Evolutionary conservation across 805 yeast genomes (phyloP).

Genomic region (Nakazawaea wickerhamii): DNA sequence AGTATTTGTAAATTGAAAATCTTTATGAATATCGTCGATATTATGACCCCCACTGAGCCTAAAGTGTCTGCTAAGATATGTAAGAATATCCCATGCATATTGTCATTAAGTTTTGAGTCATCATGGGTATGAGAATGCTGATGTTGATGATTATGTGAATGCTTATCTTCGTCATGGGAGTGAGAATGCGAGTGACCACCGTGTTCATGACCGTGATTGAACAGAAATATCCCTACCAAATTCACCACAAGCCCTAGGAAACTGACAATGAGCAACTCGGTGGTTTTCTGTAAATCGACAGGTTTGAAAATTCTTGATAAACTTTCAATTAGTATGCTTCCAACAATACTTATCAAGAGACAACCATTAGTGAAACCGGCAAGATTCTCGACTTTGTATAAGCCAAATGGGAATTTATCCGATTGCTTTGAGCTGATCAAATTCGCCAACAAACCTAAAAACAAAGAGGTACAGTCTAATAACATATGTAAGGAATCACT

Average conservation of each 20-base stretch:
- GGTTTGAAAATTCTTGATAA: constrained; percentile 77
- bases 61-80: constrained; percentile 94
- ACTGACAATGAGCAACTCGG: constrained; percentile 81
- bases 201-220: constrained; percentile 73
- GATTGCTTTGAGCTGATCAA: constrained; percentile 22
- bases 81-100: constrained; percentile 90
- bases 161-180: constrained; percentile 22
- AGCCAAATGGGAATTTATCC: constrained; percentile 75
- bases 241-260: constrained; percentile 82
- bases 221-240: constrained; percentile 88
- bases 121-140: background rate
- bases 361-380: constrained; percentile 97
- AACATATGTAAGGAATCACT: constrained; percentile 97
- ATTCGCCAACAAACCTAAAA: constrained; percentile 89
- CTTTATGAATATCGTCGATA: constrained; percentile 76
- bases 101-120: constrained; percentile 43
- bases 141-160: constrained; percentile 6
- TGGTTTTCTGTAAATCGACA: constrained; percentile 68
- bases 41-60: constrained; percentile 96
- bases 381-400: constrained; percentile 78
- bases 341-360: constrained; percentile 78
- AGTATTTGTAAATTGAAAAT: constrained; percentile 65
- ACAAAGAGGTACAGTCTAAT: constrained; percentile 84
- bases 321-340: constrained; percentile 84
- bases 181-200: constrained; percentile 36